Evolutionary conservation across 208 protist genomes (phyloP).

Genomic region (Strigomonas galati): DNA sequence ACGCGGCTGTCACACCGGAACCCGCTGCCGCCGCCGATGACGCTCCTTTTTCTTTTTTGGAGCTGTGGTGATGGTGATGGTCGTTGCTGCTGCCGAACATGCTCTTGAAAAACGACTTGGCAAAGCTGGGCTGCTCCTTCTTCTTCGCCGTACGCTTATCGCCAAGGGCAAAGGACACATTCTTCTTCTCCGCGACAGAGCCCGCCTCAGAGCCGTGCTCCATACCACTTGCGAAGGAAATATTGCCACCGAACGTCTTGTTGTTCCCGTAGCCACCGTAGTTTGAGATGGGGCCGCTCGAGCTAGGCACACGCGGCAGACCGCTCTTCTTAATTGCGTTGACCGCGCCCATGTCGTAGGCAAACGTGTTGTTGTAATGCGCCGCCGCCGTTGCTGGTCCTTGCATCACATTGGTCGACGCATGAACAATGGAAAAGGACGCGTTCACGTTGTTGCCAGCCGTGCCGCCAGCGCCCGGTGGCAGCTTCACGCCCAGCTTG

Average conservation of each 20-base stretch:
- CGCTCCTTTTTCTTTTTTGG: conserved; percentile 1
- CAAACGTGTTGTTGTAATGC: background rate
- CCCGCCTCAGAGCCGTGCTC: background rate
- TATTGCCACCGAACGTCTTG: background rate
- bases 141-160: background rate
- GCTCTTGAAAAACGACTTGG: conserved; percentile 53
- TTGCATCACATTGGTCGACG: background rate
- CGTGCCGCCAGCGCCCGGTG: background rate
- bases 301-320: background rate
- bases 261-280: background rate
- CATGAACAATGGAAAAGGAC: conserved; percentile 2
- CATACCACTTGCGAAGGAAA: background rate
- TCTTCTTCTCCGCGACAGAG: background rate
- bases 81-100: conserved; percentile 28
- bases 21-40: conserved; percentile 7
- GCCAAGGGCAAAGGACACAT: background rate
- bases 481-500: background rate
- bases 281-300: background rate
- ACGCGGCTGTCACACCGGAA: background rate
- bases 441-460: background rate
- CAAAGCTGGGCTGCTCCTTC: conserved; percentile 26
- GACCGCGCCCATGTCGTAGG: background rate
- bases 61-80: conserved; percentile 7
- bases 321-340: background rate
- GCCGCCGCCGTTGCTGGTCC: background rate